These are phyloP conservation scores for Arbutus unedo DNA, from an alignment of 148 eudicot species.

Conservation along the genomic window DNA sequence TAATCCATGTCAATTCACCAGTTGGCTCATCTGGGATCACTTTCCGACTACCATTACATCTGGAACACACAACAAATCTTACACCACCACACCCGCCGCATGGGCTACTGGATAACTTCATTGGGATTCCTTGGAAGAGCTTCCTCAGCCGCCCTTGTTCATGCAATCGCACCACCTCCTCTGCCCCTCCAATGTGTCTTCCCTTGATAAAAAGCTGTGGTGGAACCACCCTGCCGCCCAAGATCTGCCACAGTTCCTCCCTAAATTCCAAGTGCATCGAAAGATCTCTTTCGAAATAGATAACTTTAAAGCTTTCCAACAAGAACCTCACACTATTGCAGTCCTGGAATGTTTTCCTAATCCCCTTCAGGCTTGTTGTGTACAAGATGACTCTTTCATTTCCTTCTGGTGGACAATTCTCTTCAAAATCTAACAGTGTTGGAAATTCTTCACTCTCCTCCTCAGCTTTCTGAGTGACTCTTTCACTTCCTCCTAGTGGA, in stretches of 20 bases:
- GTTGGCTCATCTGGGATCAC: conserved; percentile 28
- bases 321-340: conserved; percentile 48
- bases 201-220: conserved; percentile 78
- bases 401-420: conserved; percentile 64
- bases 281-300: conserved; percentile 54
- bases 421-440: conserved; percentile 36
- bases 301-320: conserved; percentile 48
- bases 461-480: neutral
- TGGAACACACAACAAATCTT: conserved; percentile 52
- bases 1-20: conserved; percentile 16
- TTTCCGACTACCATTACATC: conserved; percentile 67
- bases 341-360: conserved; percentile 64
- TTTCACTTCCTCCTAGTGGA: neutral
- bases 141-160: conserved; percentile 58
- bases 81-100: conserved; percentile 57
- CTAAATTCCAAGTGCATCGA: conserved; percentile 61
- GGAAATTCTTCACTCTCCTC: conserved; percentile 8
- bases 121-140: conserved; percentile 56
- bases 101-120: conserved; percentile 16
- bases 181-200: conserved; percentile 71
- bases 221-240: conserved; percentile 49
- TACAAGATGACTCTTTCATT: conserved; percentile 48
- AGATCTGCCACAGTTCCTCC: conserved; percentile 54
- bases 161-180: conserved; percentile 52
- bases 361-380: conserved; percentile 71